Evolutionary conservation across 345 rosid genomes (phyloP).

Genomic region (Boechera divaricarpa): DNA sequence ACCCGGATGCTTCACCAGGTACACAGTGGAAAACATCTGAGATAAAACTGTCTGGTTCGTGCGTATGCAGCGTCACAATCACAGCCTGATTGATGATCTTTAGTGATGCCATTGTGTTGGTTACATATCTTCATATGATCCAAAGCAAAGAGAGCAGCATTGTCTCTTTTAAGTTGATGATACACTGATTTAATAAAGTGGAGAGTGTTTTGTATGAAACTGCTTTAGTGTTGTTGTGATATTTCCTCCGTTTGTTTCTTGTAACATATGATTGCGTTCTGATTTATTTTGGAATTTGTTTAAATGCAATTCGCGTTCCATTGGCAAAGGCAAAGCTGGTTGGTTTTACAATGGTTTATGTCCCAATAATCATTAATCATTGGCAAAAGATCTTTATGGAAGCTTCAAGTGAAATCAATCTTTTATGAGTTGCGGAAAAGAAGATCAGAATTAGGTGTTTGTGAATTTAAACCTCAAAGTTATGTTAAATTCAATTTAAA

Average conservation of each 20-base stretch:
- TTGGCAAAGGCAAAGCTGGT: not conserved
- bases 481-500: too few relatives aligned
- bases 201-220: conserved; percentile 13
- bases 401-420: too few relatives aligned
- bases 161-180: not conserved
- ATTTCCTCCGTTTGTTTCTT: conserved; percentile 17
- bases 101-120: conserved; percentile 17
- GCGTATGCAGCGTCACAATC: conserved; percentile 75
- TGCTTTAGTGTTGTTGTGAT: conserved; percentile 1
- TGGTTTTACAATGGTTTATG: not conserved
- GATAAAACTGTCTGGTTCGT: conserved; percentile 73
- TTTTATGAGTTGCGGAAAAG: too few relatives aligned
- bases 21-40: conserved; percentile 72
- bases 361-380: too few relatives aligned
- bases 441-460: too few relatives aligned
- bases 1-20: conserved; percentile 74
- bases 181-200: conserved; percentile 30
- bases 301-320: not conserved
- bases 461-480: too few relatives aligned
- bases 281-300: conserved; percentile 3
- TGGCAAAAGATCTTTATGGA: too few relatives aligned
- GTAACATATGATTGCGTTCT: conserved; percentile 38
- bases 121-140: conserved; percentile 8
- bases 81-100: conserved; percentile 55
- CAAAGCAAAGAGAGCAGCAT: conserved; percentile 32